A percentile compares a stretch with the other conserved stretches of the same genome.
Conservation (phyloP, 108 stramenopile genomes). For the Mayamaea pseudoterrestris region DNA sequence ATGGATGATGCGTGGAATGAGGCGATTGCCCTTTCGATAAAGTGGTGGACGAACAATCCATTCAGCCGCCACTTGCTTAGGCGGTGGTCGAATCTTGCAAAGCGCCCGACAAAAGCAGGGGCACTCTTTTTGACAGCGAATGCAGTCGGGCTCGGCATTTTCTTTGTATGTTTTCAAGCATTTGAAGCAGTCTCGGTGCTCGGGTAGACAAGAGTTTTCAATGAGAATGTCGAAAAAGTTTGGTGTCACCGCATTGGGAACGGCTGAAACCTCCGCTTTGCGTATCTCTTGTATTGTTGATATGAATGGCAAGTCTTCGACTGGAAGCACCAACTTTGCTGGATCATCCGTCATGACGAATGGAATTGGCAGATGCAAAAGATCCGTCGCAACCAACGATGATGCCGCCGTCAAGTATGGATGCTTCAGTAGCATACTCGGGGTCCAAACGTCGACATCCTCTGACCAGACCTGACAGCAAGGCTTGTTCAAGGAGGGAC, state of each 20-base stretch:
- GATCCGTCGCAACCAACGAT: neutral
- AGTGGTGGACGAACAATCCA: neutral
- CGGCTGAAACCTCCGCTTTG: neutral
- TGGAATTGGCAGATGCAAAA: neutral
- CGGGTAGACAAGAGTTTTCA: conserved; percentile 3
- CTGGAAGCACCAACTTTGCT: neutral
- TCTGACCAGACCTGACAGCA: conserved; percentile 3
- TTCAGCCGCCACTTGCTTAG: neutral
- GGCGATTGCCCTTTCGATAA: conserved; percentile 1
- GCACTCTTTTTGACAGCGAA: neutral
- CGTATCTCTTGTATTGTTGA: conserved; percentile 1
- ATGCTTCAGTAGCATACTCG: neutral
- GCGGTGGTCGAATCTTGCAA: conserved; percentile 4
- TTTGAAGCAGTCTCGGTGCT: neutral
- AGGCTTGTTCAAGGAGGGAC: neutral
- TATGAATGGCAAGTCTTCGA: neutral
- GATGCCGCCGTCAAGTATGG: neutral
- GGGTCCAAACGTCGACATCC: too few relatives aligned
- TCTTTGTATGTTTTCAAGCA: conserved; percentile 1
- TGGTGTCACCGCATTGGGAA: conserved; percentile 1
- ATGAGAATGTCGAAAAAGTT: conserved; percentile 9
- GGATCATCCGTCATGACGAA: neutral
- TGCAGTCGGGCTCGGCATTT: neutral
- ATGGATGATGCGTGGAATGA: conserved; percentile 49
- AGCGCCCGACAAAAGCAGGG: conserved; percentile 5